Evolutionary conservation across 2,329 filamentous ascomycete species (phyloP), one percentile per base, ranked within the genome.

Genomic region (Neurospora sp.): DNA sequence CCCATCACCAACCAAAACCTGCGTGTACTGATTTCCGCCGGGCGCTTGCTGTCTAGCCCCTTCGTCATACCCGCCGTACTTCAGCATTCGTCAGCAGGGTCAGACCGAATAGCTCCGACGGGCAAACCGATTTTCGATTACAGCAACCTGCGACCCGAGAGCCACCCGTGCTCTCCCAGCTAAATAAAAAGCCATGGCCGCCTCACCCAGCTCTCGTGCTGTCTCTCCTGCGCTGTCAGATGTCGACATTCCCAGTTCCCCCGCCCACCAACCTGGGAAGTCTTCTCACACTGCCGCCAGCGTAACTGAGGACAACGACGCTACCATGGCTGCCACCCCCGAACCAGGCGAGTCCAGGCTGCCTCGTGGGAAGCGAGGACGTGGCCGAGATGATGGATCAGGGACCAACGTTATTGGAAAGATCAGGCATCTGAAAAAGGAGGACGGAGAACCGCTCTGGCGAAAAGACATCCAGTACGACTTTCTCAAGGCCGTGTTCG

Each of bases 401-500:
- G 80, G 80, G 41, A 73, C 76, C 66, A 78, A 76, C 46, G 78
- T 81, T 69, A 81, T 87, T 68, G 87, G 87, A 74, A 96, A 96
- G 82, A 92, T 96, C 70, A 83, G 91, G 68, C 92, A 96, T 78
- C 81, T 96, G 68, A 96, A 96, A 81, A 96, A 96, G 80, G 92
- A 94, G 72, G 92, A 96, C 77, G 92, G 92, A 76, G 91, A 94
- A 74, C 92, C 92, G 66, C 84, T 96, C 4, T 96, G 92, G 92
- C 86, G 92, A 75, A 89, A 89, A 78, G 92, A 96, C 80, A 96
- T 96, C 71, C 92, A 96, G 80, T 94, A 91, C 80, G 92, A 96
- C 80, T 96, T 96, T 76, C 85, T 96, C 74, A 88, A 88, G 74
- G 86, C 89, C 67, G 89, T 96, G 73, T 96, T 96, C 78, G 90